Base-by-base conservation (phyloP, 257 asterid genomes). In the Ligustrum vulgare region DNA sequence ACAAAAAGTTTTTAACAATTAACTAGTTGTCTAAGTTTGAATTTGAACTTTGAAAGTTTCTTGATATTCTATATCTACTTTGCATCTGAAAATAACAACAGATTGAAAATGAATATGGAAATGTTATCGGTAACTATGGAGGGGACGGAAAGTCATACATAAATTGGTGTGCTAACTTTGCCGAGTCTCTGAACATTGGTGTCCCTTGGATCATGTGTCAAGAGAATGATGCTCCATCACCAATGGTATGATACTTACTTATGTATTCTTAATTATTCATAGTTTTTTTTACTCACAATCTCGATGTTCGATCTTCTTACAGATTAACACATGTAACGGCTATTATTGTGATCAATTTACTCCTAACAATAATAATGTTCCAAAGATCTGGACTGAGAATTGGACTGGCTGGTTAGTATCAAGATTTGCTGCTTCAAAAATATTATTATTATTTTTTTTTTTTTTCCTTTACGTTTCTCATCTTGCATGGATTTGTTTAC, bases 141-240 rank as follows among this genome's bases (percentile, higher is more conserved):
- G 54, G 63, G 6, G 83, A 71, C 0, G 88, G 80, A 51, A 79
- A 75, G 54, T 36, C 71, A 0, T 84, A 82, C 20, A 43, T 80
- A 0, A 58, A 84, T 2, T 75, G 81, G 82, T 77, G 82, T 64
- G 86, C 82, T 18, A 60, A 78, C 23, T 86, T 86, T 67, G 90
- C 86, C 18, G 78, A 75, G 12, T 73, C 86, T 35, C 65, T 86
- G 11, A 23, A 73, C 54, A 70, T 71, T 67, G 86, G 85, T 22
- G 85, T 79, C 49, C 90, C 88, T n/a, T 86, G 90, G 90, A 78
- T 86, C 67, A 86, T 86, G 90, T 86, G 90, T 72, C 82, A 86
- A 78, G 79, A 81, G 9, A 5, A 20, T 0, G 85, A 82, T 76
- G 90, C 88, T 47, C 86, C 85, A 18, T 9, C 66, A 15, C 72